Evolutionary conservation across 148 eudicot species (phyloP), one percentile per base, ranked within the genome.

Genomic region (Rheum nobile): DNA sequence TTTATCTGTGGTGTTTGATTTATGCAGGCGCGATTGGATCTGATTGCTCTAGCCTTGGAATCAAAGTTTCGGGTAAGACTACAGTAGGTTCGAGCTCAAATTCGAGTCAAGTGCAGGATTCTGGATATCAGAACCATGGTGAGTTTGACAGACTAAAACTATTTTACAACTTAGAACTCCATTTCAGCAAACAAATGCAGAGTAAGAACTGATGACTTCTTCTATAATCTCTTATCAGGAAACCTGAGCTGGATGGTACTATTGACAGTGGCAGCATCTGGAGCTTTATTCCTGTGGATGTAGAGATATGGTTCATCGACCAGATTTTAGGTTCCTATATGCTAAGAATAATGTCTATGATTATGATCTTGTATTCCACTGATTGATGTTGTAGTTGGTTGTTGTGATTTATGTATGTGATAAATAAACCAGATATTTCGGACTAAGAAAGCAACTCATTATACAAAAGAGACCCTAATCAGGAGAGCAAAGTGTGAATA

Each of bases 1-100:
- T 26, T 71, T 2, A 22, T 42, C 72, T 21, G 0, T 29, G 19
- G 26, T 61, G 34, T 74, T 35, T 71, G 13, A 72, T 67, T 50
- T 75, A 75, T 77, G 73, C 35, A 89, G 93, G 93, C 80, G 91
- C 93, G 26, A 21, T 85, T 71, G 89, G 88, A 41, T 80, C 91
- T 26, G 88, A 89, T 35, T 89, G 94, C 80, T 71, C 68, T 69
- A 87, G 76, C 72, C 88, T 89, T 35, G 93, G 90, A 44, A 78
- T 89, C 13, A 81, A 54, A 16, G 73, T 76, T 38, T 65, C 70
- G 11, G 41, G 70, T 16, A 65, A 65, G 32, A 28, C 70, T 7
- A 65, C 41, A 32, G 39, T 34, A 31, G 70, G 41, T 14, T 65
- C 70, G 32, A 32, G 70, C 41, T 82, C 91, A 46, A 82, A 71